Base-by-base conservation (phyloP, 2,329 filamentous ascomycete genomes). In the Lecanosticta acicola region DNA sequence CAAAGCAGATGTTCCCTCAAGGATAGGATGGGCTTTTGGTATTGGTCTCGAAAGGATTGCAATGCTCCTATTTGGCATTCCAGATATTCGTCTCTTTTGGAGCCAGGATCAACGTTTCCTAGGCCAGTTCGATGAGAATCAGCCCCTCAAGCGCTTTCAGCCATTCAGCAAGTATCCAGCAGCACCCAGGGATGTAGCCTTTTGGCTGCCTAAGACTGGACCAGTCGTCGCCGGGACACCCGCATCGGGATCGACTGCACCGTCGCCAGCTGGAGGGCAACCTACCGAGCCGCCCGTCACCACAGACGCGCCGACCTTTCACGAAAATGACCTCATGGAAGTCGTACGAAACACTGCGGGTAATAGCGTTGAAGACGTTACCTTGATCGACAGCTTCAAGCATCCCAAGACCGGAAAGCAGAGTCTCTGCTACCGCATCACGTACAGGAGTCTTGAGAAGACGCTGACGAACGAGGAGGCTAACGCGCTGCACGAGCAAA, bases 241-340 rank as follows among this genome's bases (percentile, higher is more conserved):
- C 3, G 61, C 63, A 14, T 54, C 59, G 3, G 51, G 55, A 4
- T 59, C 60, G 4, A 60, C 66, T 4, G 54, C 64, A 4, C 63
- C 57, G 39, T 66, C 53, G 41, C 57, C 59, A 38, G 66, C 59
- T 18, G 56, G 66, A 55, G 53, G 65, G 49, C 55, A 66, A 62
- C 50, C 60, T 53, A 57, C 62, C 7, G 67, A 50, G 56, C 66
- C 52, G 53, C 56, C 54, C 11, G 44, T 46, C 21, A 64, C 66
- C 50, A 59, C 66, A 32, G 62, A 66, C 18, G 64, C 67, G 38
- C 57, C 58, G 5, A 67, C 69, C 0, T 88, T 95, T 63, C 91
- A 97, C 66, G 90, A 94, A 66, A 97, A 97, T 68, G 93, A 98
- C 67, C 75, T 97, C 41, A 97, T 97, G 91, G 93, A 97, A 69